Conservation (phyloP, 1,284 basidiomycete species). For the Cyathus pygmaeus region DNA sequence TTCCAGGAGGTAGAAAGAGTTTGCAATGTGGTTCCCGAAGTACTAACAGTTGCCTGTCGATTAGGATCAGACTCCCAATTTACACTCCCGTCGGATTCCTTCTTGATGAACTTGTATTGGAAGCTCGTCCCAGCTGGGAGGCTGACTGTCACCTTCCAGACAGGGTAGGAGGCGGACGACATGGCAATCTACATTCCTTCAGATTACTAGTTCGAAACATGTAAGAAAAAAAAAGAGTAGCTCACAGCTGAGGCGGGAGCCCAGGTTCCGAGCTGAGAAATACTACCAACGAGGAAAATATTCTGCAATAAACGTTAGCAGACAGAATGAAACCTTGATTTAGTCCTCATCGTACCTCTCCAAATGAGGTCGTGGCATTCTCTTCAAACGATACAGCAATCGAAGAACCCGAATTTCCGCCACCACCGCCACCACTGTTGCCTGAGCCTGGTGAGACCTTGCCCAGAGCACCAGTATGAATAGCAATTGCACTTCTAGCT, state of each 20-base stretch:
- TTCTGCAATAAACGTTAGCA: slow-evolving; percentile 49
- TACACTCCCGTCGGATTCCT: slow-evolving; percentile 62
- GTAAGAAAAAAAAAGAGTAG: neutral
- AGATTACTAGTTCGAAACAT: neutral
- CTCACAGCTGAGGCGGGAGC: slow-evolving; percentile 56
- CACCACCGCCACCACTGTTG: slow-evolving; percentile 16
- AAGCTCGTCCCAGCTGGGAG: slow-evolving; percentile 61
- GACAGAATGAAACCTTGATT: neutral
- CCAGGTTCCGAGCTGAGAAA: slow-evolving; percentile 65
- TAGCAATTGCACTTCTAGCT: slow-evolving; percentile 65
- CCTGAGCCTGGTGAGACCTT: slow-evolving; percentile 14
- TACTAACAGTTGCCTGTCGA: slow-evolving; percentile 53
- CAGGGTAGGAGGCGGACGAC: slow-evolving; percentile 63
- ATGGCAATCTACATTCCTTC: slow-evolving; percentile 58
- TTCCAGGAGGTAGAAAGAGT: slow-evolving; percentile 50
- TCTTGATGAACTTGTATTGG: slow-evolving; percentile 70
- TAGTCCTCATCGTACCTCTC: slow-evolving; percentile 56
- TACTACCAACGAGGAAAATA: slow-evolving; percentile 66
- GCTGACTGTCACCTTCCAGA: slow-evolving; percentile 61
- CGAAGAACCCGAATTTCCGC: slow-evolving; percentile 11
- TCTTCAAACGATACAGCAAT: slow-evolving; percentile 62
- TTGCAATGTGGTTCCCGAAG: slow-evolving; percentile 50
- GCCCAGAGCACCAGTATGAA: slow-evolving; percentile 58
- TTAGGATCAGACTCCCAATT: slow-evolving; percentile 69
- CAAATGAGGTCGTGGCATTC: slow-evolving; percentile 63